Conservation (phyloP, 495 filamentous ascomycete species). For the Aspergillus campestris region DNA sequence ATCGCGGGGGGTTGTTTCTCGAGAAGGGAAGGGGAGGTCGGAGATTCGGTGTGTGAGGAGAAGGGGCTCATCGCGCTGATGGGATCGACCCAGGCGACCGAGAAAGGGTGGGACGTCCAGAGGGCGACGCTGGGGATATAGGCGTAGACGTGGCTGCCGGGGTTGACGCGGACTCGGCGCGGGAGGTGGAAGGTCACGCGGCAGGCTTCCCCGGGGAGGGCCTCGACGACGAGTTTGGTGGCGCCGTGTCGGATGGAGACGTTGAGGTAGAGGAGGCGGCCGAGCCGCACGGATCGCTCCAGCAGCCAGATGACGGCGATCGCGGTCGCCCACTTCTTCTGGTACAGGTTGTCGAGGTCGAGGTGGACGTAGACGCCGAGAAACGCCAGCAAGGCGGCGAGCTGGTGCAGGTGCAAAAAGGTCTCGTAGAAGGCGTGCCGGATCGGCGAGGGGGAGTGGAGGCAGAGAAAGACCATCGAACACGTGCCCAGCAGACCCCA, state of each 20-base stretch:
- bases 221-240: conserved; percentile 39
- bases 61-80: conserved; percentile 9
- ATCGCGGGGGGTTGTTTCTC: conserved; percentile 34
- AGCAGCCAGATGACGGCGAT: conserved; percentile 57
- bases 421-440: conserved; percentile 87
- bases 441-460: conserved; percentile 68
- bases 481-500: conserved; percentile 44
- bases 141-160: conserved; percentile 73
- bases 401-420: conserved; percentile 73
- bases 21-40: conserved; percentile 17
- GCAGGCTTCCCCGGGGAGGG: conserved; percentile 48
- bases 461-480: conserved; percentile 52
- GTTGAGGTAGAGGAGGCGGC: conserved; percentile 54
- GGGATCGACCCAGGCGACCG: conserved; percentile 46
- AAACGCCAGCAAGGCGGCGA: conserved; percentile 54
- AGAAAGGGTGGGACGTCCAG: conserved; percentile 59
- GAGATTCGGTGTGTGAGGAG: conserved; percentile 1
- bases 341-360: conserved; percentile 48
- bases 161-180: conserved; percentile 63
- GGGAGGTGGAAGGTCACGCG: conserved; percentile 63
- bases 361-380: conserved; percentile 65
- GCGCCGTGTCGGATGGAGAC: conserved; percentile 26
- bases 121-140: conserved; percentile 70
- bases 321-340: conserved; percentile 51
- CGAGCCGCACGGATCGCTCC: conserved; percentile 51